These are phyloP conservation scores for Pleodorina starrii DNA, from an alignment of 139 green algal species.

Conservation along the genomic window DNA sequence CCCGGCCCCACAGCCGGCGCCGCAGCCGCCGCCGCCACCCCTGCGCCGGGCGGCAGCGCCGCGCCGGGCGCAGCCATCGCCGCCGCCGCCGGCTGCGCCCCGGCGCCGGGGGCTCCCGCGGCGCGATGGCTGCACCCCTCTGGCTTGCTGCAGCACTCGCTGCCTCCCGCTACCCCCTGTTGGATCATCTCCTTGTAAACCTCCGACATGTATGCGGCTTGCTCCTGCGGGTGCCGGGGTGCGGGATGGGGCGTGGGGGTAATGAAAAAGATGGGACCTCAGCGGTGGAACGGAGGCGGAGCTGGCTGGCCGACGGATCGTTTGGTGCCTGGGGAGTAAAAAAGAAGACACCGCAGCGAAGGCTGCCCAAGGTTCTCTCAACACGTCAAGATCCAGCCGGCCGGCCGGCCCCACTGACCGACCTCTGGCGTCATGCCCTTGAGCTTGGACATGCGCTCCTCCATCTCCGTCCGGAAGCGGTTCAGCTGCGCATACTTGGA, in stretches of 20 bases:
- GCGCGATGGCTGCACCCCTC: conserved; percentile 1
- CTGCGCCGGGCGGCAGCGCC: neutral
- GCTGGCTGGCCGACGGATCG: neutral
- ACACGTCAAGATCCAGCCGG: too few species aligned
- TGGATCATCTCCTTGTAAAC: conserved; percentile 33
- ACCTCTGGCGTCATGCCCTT: conserved; percentile 14
- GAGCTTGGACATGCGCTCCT: conserved; percentile 7
- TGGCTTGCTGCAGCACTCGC: conserved; percentile 7
- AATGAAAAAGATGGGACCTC: too few species aligned
- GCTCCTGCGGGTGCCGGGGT: conserved; percentile 7
- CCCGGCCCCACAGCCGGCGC: neutral
- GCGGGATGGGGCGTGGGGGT: too few species aligned
- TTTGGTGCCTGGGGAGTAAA: neutral
- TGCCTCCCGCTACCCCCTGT: neutral
- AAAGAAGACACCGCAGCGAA: too few species aligned
- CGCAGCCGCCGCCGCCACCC: neutral
- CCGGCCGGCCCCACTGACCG: too few species aligned
- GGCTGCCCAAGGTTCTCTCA: too few species aligned
- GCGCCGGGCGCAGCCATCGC: too few species aligned
- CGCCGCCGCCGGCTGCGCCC: neutral
- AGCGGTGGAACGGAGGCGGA: too few species aligned
- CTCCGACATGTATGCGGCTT: neutral
- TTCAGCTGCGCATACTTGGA: conserved; percentile 46
- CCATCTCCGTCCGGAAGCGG: conserved; percentile 23
- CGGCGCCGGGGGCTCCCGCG: neutral